These are phyloP conservation scores for Trichosporon sp. DNA, from an alignment of 1,284 basidiomycete species.

Conservation along the genomic window DNA sequence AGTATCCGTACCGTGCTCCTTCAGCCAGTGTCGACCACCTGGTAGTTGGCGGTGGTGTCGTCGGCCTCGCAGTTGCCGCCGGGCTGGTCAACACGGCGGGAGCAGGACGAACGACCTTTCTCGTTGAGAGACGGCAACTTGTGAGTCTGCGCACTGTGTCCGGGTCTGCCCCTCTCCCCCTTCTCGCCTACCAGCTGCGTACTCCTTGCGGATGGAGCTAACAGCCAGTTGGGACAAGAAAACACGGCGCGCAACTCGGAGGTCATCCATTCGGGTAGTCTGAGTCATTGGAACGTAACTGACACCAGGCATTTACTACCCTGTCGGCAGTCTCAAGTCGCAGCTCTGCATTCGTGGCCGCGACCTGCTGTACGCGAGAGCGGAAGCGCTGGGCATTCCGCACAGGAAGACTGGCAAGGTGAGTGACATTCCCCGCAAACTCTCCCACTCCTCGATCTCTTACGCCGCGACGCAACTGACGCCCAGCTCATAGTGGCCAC, in stretches of 20 bases:
- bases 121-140: slow-evolving; percentile 76
- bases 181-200: too few species aligned
- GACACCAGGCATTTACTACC: slow-evolving; percentile 62
- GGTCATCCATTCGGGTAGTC: slow-evolving; percentile 83
- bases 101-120: slow-evolving; percentile 70
- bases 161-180: background rate
- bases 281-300: background rate
- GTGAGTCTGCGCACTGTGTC: slow-evolving; percentile 44
- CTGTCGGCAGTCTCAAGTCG: slow-evolving; percentile 81
- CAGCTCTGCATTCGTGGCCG: slow-evolving; percentile 83
- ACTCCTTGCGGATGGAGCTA: background rate
- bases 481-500: slow-evolving; percentile 71
- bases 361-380: slow-evolving; percentile 79
- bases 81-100: slow-evolving; percentile 68
- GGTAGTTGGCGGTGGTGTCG: slow-evolving; percentile 87
- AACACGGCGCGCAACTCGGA: slow-evolving; percentile 95
- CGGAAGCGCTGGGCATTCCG: slow-evolving; percentile 67
- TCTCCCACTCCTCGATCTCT: background rate
- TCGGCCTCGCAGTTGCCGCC: slow-evolving; percentile 85
- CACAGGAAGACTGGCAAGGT: slow-evolving; percentile 77
- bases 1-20: slow-evolving; percentile 62
- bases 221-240: slow-evolving; percentile 67
- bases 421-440: background rate
- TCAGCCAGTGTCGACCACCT: slow-evolving; percentile 81
- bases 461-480: slow-evolving; percentile 11